Percentiles rank a stretch among this genome's conserved stretches.
These are phyloP conservation scores for Ilyonectria sp. DNA, from an alignment of 2,329 filamentous ascomycete species.

Conservation along the genomic window DNA sequence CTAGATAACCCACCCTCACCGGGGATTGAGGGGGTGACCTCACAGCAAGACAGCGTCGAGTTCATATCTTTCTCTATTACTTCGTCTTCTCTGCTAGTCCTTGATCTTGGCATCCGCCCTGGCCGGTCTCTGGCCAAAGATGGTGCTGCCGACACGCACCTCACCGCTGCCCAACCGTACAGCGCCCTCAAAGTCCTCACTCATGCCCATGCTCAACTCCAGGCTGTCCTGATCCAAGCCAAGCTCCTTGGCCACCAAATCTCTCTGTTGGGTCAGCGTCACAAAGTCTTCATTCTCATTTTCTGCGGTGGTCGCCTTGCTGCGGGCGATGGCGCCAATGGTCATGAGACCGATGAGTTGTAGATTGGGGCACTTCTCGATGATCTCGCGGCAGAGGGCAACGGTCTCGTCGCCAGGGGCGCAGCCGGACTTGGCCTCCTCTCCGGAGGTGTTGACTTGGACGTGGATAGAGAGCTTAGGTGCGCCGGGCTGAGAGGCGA, in stretches of 20 bases:
- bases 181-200: constrained; percentile 93
- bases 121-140: constrained; percentile 87
- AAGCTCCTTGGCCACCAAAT: constrained; percentile 74
- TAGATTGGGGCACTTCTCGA: constrained; percentile 80
- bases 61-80: background rate
- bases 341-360: constrained; percentile 92
- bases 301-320: constrained; percentile 79
- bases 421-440: constrained; percentile 87
- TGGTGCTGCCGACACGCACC: constrained; percentile 93
- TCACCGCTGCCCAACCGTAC: constrained; percentile 87
- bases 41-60: background rate
- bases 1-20: background rate
- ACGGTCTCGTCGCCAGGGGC: constrained; percentile 74
- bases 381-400: constrained; percentile 78
- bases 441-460: constrained; percentile 95
- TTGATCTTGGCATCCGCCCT: constrained; percentile 84
- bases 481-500: constrained; percentile 55
- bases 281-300: constrained; percentile 95
- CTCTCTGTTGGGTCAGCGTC: constrained; percentile 76
- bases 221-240: constrained; percentile 66
- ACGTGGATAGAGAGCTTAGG: constrained; percentile 81
- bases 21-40: background rate
- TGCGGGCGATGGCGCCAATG: constrained; percentile 93
- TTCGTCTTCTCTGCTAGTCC: constrained; percentile 41
- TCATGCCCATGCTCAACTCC: constrained; percentile 99